A percentile compares a stretch with the other conserved stretches of the same genome.
Conservation (phyloP, 2,329 filamentous ascomycete species). For the Sordariomycetes sp. region DNA sequence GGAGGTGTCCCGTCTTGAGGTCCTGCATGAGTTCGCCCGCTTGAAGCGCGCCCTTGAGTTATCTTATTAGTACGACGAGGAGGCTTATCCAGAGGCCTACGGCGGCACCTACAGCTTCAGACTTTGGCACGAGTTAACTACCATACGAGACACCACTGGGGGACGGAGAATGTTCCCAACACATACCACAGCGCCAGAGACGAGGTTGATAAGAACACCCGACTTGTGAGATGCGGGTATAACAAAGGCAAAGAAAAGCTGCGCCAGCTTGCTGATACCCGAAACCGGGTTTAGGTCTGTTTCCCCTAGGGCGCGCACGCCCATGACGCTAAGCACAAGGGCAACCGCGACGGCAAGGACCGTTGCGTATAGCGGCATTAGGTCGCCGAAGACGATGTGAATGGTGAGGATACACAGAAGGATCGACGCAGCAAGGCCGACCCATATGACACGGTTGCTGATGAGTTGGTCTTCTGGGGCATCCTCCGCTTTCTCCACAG, state of each 20-base stretch:
- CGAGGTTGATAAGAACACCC: conserved; percentile 86
- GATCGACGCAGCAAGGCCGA: conserved; percentile 68
- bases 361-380: conserved; percentile 68
- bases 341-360: conserved; percentile 74
- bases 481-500: conserved; percentile 59
- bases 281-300: conserved; percentile 95
- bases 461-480: conserved; percentile 77
- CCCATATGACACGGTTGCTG: conserved; percentile 51
- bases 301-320: conserved; percentile 56
- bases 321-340: conserved; percentile 64
- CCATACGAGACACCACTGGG: neutral
- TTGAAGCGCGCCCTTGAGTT: conserved; percentile 58
- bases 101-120: conserved; percentile 21
- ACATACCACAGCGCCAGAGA: conserved; percentile 68
- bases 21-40: conserved; percentile 96
- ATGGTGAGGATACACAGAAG: conserved; percentile 70
- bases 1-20: conserved; percentile 85
- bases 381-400: conserved; percentile 66
- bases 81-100: neutral
- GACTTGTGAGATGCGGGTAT: conserved; percentile 70
- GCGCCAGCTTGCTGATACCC: conserved; percentile 91
- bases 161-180: neutral
- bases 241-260: conserved; percentile 86
- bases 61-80: conserved; percentile 3
- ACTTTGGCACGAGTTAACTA: conserved; percentile 12